Evolutionary conservation across 257 asterid genomes (phyloP), one percentile per base, ranked within the genome.

Genomic region (Salvia splendens): DNA sequence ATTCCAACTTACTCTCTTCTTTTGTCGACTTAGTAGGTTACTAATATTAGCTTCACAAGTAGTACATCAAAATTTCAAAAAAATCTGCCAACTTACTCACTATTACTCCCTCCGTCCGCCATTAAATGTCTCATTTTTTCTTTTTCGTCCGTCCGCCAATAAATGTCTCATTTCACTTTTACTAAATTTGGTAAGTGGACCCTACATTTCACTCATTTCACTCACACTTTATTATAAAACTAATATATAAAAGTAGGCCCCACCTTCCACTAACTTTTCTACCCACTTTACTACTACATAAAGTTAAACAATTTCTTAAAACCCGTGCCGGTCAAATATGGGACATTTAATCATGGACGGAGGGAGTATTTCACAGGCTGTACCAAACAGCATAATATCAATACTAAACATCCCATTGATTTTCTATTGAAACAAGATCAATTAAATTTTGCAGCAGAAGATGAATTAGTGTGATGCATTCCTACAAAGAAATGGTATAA

Each of bases 381-480:
- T 8, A 12, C 16, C 45, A 35, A 6, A 12, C 6, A 20, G 45
- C 24, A 24, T 28, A 6, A 49, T n/a, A 49, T 17, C 28, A 20
- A 66, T n/a, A 61, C 61, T 41, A 20, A 42, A 77, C 68, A 63
- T 41, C 49, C 66, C 41, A 24, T 50, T n/a, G 14, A 53, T 41
- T 53, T 58, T 45, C 73, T 47, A 40, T 46, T 16, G n/a, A 15
- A 43, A 8, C 15, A 1, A 52, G 59, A 52, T 47, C 4, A 8
- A 46, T 16, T 42, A 12, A 43, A 24, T 24, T 24, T 24, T 51
- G n/a, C 49, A 60, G 5, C 42, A 58, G 14, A 57, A 42, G 54
- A 61, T 35, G 17, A 57, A 51, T 49, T 48, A 62, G 14, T 42
- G 17, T 8, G 56, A 57, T 35, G 32, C 56, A 6, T 35, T 53